phyloP scores from a whole-genome alignment of 2,329 filamentous ascomycete genomes.

The Clarireedia paspali region DNA sequence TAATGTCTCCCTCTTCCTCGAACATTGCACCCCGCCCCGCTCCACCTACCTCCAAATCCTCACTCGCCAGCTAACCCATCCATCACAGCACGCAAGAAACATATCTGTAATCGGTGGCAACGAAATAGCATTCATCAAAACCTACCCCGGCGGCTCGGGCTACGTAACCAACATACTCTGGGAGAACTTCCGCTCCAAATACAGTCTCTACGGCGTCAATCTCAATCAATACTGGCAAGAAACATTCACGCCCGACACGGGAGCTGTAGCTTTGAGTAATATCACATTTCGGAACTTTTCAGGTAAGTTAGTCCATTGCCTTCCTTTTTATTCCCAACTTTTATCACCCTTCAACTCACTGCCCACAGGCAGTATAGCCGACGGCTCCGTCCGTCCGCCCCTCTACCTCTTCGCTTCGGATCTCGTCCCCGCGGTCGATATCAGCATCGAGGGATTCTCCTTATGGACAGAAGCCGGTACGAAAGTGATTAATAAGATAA shows the following conservation, averaged over 20 bases:
- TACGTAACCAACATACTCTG: slow-evolving; percentile 32
- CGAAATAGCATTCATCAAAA: slow-evolving; percentile 34
- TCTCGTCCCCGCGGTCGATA: slow-evolving; percentile 26
- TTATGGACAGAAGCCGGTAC: slow-evolving; percentile 29
- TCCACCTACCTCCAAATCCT: neutral
- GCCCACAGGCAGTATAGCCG: slow-evolving; percentile 5
- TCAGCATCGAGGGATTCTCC: slow-evolving; percentile 29
- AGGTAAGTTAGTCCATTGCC: slow-evolving; percentile 20
- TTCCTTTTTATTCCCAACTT: neutral
- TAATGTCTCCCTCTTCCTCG: neutral
- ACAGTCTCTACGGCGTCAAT: slow-evolving; percentile 20
- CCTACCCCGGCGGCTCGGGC: slow-evolving; percentile 31
- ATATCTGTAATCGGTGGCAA: slow-evolving; percentile 31
- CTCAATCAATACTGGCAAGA: slow-evolving; percentile 25
- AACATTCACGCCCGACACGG: slow-evolving; percentile 20
- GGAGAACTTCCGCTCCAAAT: slow-evolving; percentile 25
- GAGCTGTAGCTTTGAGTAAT: slow-evolving; percentile 20
- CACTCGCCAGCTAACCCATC: neutral
- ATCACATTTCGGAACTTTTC: slow-evolving; percentile 28
- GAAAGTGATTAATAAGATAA: slow-evolving; percentile 28
- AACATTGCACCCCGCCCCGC: neutral
- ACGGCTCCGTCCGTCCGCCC: slow-evolving; percentile 26
- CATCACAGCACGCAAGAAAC: slow-evolving; percentile 19
- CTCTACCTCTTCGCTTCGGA: slow-evolving; percentile 30
- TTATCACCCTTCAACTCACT: neutral